Evolutionary conservation across 2,329 filamentous ascomycete species (phyloP).

Genomic region (Zasmidium citrigriseum): DNA sequence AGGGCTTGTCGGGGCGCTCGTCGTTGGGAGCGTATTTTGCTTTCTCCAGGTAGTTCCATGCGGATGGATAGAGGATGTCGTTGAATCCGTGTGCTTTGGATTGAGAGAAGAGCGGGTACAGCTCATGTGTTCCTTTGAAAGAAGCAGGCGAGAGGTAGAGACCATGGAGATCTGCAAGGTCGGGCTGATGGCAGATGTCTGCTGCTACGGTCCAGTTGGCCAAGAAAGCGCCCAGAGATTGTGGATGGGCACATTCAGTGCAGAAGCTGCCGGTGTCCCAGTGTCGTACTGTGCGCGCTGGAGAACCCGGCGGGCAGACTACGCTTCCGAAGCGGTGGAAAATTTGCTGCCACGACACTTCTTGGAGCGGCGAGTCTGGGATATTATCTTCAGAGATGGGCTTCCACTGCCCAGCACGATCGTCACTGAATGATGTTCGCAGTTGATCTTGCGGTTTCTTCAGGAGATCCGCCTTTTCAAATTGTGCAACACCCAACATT

Average conservation of each 20-base stretch:
- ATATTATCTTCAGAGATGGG: constrained; percentile 32
- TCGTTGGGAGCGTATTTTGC: constrained; percentile 54
- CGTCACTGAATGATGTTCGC: constrained; percentile 36
- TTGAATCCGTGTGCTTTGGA: constrained; percentile 71
- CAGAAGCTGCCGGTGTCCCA: constrained; percentile 69
- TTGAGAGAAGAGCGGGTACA: constrained; percentile 75
- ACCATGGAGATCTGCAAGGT: constrained; percentile 71
- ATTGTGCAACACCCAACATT: constrained; percentile 29
- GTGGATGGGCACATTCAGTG: constrained; percentile 60
- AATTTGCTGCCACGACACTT: constrained; percentile 39
- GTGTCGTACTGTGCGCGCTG: constrained; percentile 57
- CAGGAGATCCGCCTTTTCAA: background rate
- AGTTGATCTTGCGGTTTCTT: constrained; percentile 15
- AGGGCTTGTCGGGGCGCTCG: constrained; percentile 55
- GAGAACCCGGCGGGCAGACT: constrained; percentile 65
- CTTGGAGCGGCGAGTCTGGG: constrained; percentile 30
- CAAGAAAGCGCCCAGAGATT: constrained; percentile 68
- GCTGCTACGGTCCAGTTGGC: constrained; percentile 65
- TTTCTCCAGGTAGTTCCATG: constrained; percentile 64
- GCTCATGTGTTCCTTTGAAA: constrained; percentile 61
- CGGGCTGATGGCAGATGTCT: constrained; percentile 75
- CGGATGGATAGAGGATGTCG: constrained; percentile 70
- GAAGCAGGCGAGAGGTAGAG: constrained; percentile 68
- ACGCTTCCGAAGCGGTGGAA: constrained; percentile 46
- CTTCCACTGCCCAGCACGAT: constrained; percentile 43